Conservation (phyloP, 1,139 yeast species). For the Diutina pseudorugosa region DNA sequence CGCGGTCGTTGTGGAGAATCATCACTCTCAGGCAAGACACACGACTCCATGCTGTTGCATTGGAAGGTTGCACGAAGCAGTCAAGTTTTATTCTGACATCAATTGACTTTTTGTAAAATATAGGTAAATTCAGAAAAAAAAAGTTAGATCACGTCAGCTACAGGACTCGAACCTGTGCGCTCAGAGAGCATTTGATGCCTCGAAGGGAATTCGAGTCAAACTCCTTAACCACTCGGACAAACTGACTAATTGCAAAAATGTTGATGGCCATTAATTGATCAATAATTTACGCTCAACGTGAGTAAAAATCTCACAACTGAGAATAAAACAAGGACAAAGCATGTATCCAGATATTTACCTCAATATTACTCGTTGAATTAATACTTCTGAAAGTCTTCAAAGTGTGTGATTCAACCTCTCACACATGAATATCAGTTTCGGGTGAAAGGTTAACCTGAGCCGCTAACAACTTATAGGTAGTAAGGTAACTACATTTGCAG, state of each 20-base stretch:
- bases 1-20: conserved; percentile 24
- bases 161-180: conserved; percentile 4
- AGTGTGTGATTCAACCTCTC: too few species aligned
- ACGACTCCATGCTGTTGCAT: conserved; percentile 18
- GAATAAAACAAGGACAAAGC: too few species aligned
- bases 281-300: too few species aligned
- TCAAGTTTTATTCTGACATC: conserved; percentile 10
- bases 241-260: neutral
- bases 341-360: too few species aligned
- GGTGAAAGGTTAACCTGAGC: too few species aligned
- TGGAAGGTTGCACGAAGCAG: conserved; percentile 22
- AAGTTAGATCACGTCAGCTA: conserved; percentile 1
- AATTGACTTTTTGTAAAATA: conserved; percentile 12
- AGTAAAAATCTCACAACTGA: too few species aligned
- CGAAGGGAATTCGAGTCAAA: conserved; percentile 1
- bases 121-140: neutral
- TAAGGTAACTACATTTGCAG: too few species aligned
- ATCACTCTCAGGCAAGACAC: conserved; percentile 14
- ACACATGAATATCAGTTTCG: too few species aligned
- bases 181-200: conserved; percentile 3
- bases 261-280: too few species aligned
- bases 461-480: too few species aligned
- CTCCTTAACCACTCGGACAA: conserved; percentile 4
- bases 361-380: too few species aligned
- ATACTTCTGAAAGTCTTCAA: too few species aligned